Conservation (phyloP, 345 rosid genomes). For the Lepidium aucheri region DNA sequence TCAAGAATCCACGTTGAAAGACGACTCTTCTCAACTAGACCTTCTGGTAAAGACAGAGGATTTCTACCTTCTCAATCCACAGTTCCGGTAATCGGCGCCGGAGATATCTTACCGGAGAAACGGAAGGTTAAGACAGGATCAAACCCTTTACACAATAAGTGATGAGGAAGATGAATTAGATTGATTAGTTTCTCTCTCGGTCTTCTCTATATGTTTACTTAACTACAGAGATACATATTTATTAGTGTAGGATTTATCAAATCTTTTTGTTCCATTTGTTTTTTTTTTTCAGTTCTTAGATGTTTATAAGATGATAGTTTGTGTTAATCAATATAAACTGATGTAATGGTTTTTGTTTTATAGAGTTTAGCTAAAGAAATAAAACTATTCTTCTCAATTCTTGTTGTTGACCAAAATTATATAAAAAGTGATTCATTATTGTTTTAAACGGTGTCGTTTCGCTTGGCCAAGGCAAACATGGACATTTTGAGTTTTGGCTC, state of each 20-base stretch:
- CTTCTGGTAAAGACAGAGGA: background rate
- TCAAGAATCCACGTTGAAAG: constrained; percentile 14
- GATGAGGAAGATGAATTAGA: constrained; percentile 1
- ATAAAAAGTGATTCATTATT: background rate
- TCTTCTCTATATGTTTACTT: background rate
- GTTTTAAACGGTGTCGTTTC: background rate
- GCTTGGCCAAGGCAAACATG: background rate
- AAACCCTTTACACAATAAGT: constrained; percentile 25
- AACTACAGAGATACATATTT: constrained; percentile 4
- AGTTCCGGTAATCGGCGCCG: background rate
- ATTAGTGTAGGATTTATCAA: constrained; percentile 10
- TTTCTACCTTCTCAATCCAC: constrained; percentile 14
- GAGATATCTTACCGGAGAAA: constrained; percentile 18
- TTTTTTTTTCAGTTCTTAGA: background rate
- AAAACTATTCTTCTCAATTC: background rate
- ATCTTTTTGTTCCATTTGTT: background rate
- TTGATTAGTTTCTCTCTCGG: background rate
- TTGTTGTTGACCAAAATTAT: background rate
- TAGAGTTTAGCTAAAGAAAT: background rate
- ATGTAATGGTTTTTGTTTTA: background rate
- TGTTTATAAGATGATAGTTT: constrained; percentile 9
- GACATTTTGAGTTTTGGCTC: too few relatives aligned
- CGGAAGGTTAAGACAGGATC: constrained; percentile 29
- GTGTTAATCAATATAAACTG: background rate
- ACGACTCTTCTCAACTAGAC: background rate